Evolutionary conservation across 2,329 filamentous ascomycete species (phyloP), one percentile per base, ranked within the genome.

Genomic region (Albophoma yamanashiensis): DNA sequence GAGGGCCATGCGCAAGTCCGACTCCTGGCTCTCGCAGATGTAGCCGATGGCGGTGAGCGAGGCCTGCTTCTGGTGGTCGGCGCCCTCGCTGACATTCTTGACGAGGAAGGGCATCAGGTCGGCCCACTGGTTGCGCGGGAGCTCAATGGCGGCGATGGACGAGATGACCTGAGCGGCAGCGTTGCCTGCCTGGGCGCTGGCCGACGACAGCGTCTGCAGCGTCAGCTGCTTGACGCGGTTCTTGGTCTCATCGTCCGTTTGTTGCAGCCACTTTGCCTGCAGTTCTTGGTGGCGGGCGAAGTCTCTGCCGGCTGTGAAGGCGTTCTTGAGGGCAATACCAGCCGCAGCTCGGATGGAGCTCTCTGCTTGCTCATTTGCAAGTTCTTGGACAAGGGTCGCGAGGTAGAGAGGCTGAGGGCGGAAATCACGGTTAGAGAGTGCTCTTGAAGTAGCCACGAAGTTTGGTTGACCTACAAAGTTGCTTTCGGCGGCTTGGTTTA

Each of bases 1-100:
- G 69, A 97, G 78, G 73, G 89, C 87, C 63, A 89, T 84, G 66
- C 94, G 85, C 58, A 99, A 84, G 62, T 97, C 92, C 56, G 84
- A 72, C 71, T 99, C 94, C 71, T 96, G 91, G 68, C 89, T 93
- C 76, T 99, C 94, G 82, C 94, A 99, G 69, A 99, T 93, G 78
- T 94, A 99, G 67, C 94, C 94, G 74, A 99, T 97, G n/a, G 93
- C 89, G 61, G 91, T 93, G 70, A 99, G 79, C 53, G 93, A 97
- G 50, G 92, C 83, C 79, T 97, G 92, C 82, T 97, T 99, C 74
- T 96, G 86, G 76, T 92, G 86, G 71, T 92, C 89, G 69, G 82
- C 84, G 66, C 93, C 94, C 66, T 87, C 85, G 73, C 90, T 93
- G 66, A 99, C 92, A 74, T 94, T 96, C 75, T 93, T 89, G 66